Evolutionary conservation across 1,139 yeast genomes (phyloP).

Genomic region (Geotrichum siamense): DNA sequence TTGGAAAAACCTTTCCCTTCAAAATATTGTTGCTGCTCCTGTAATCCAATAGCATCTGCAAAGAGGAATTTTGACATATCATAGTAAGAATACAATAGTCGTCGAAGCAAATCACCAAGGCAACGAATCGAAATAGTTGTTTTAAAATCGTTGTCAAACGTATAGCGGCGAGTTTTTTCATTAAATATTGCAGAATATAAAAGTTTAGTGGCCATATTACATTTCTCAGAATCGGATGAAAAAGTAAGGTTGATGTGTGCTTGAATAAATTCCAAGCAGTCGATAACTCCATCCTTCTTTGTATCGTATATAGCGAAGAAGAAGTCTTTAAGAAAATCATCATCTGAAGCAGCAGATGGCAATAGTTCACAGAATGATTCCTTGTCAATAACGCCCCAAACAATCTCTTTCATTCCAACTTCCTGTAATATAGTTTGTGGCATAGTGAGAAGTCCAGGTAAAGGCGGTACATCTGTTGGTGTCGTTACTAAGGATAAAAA

Average conservation of each 20-base stretch:
- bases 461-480: not conserved
- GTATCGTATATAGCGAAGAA: slow-evolving; percentile 23
- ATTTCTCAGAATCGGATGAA: slow-evolving; percentile 9
- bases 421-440: not conserved
- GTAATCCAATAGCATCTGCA: slow-evolving; percentile 22
- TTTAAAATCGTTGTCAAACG: not conserved
- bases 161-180: slow-evolving; percentile 7
- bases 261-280: slow-evolving; percentile 23
- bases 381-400: slow-evolving; percentile 15
- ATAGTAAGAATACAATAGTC: slow-evolving; percentile 21
- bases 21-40: slow-evolving; percentile 12
- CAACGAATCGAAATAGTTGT: not conserved
- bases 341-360: slow-evolving; percentile 18
- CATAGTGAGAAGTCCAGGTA: too few species aligned
- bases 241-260: slow-evolving; percentile 10
- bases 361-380: slow-evolving; percentile 19
- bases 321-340: slow-evolving; percentile 18
- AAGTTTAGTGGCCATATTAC: slow-evolving; percentile 3
- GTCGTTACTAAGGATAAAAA: slow-evolving; percentile 24
- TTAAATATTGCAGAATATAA: slow-evolving; percentile 2
- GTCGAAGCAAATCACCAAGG: slow-evolving; percentile 14
- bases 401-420: not conserved
- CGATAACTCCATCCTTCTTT: slow-evolving; percentile 22
- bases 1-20: not conserved
- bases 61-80: slow-evolving; percentile 23